phyloP scores from a whole-genome alignment of 2,329 filamentous ascomycete genomes.

The Talaromyces sp. region DNA sequence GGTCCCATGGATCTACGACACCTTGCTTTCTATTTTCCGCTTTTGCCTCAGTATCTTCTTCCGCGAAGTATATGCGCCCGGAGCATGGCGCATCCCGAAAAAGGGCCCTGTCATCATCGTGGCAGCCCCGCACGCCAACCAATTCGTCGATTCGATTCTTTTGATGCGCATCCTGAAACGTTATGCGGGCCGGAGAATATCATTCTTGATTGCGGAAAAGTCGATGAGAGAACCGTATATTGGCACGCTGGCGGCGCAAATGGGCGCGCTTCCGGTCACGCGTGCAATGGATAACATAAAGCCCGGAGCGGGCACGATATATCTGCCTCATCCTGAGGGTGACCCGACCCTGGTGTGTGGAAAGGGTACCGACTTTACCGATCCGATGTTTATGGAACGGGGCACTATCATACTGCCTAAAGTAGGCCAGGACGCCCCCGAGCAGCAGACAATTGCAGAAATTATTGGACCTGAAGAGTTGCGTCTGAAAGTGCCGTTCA shows the following conservation, averaged over 20 bases:
- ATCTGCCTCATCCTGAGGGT: slow-evolving; percentile 80
- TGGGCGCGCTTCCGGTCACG: slow-evolving; percentile 88
- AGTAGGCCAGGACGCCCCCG: slow-evolving; percentile 70
- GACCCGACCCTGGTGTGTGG: slow-evolving; percentile 79
- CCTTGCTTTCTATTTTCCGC: slow-evolving; percentile 49
- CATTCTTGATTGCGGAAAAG: slow-evolving; percentile 91
- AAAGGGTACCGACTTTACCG: slow-evolving; percentile 77
- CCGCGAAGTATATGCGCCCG: slow-evolving; percentile 89
- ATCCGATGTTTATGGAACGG: slow-evolving; percentile 66
- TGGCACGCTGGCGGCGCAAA: slow-evolving; percentile 76
- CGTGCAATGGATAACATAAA: slow-evolving; percentile 86
- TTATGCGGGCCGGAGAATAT: slow-evolving; percentile 83
- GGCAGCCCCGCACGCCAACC: slow-evolving; percentile 93
- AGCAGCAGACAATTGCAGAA: slow-evolving; percentile 77
- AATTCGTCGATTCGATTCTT: slow-evolving; percentile 95
- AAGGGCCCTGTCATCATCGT: slow-evolving; percentile 90
- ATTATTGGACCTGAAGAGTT: slow-evolving; percentile 78
- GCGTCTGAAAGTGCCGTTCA: slow-evolving; percentile 82
- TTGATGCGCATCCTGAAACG: slow-evolving; percentile 85
- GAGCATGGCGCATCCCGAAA: slow-evolving; percentile 90
- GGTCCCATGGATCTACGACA: slow-evolving; percentile 50
- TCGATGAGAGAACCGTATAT: slow-evolving; percentile 89
- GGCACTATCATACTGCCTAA: slow-evolving; percentile 84
- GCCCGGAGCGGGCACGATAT: slow-evolving; percentile 73
- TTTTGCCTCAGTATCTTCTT: slow-evolving; percentile 94